phyloP scores from a whole-genome alignment of 2,329 filamentous ascomycete species.

The Hirsutella rhossiliensis region DNA sequence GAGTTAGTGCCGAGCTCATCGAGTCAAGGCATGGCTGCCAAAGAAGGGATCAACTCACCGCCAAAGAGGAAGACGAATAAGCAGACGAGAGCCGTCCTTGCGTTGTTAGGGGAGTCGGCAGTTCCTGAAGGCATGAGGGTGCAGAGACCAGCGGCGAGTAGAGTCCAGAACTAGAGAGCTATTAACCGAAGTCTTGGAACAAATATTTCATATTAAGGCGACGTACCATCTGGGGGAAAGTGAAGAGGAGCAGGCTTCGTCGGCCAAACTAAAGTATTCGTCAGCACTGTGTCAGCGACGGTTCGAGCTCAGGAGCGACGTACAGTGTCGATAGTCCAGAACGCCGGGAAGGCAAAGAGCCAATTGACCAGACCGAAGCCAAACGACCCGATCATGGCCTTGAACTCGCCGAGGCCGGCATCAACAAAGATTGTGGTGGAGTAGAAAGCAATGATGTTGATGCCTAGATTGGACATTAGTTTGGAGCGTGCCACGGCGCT shows the following conservation, averaged over 20 bases:
- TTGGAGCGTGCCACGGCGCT: not conserved
- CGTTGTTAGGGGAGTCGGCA: slow-evolving; percentile 13
- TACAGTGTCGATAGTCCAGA: slow-evolving; percentile 53
- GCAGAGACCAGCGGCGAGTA: slow-evolving; percentile 30
- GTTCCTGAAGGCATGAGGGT: slow-evolving; percentile 20
- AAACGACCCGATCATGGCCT: slow-evolving; percentile 37
- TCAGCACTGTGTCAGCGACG: not conserved
- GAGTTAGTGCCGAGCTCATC: not conserved
- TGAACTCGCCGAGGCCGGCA: slow-evolving; percentile 40
- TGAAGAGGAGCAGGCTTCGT: slow-evolving; percentile 48
- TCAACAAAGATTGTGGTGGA: slow-evolving; percentile 49
- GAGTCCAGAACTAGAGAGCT: slow-evolving; percentile 30
- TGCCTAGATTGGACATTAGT: slow-evolving; percentile 1
- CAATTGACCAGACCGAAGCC: slow-evolving; percentile 47
- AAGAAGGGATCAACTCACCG: slow-evolving; percentile 10
- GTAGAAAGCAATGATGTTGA: slow-evolving; percentile 68
- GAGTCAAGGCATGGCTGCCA: not conserved
- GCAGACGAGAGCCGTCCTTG: slow-evolving; percentile 41
- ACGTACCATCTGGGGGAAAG: slow-evolving; percentile 53
- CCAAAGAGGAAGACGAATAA: slow-evolving; percentile 54
- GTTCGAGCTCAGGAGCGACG: not conserved
- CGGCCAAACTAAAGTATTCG: slow-evolving; percentile 34
- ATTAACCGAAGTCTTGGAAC: not conserved
- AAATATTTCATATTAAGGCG: not conserved
- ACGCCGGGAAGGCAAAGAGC: slow-evolving; percentile 52